These are phyloP conservation scores for Apium graveolens DNA, from an alignment of 129 eudicot genomes.

Conservation along the genomic window DNA sequence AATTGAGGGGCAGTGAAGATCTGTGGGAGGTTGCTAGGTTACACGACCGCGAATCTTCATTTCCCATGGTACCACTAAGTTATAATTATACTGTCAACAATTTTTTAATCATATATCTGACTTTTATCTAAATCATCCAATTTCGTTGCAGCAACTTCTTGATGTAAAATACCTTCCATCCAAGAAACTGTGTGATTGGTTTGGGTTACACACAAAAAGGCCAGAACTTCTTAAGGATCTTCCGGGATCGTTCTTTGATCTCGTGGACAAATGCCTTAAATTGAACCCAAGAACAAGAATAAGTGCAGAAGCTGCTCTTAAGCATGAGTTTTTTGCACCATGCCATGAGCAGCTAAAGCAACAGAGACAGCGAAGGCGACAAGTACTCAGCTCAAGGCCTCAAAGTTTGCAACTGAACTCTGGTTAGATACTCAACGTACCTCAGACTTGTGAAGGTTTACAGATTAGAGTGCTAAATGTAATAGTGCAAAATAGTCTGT, in stretches of 20 bases:
- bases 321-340: constrained; percentile 64
- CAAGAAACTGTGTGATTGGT: constrained; percentile 64
- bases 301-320: too few species aligned
- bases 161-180: constrained; percentile 41
- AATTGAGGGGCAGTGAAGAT: constrained; percentile 83
- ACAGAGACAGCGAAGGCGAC: constrained; percentile 35
- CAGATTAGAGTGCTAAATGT: constrained; percentile 15
- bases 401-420: constrained; percentile 19
- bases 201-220: constrained; percentile 49
- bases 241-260: constrained; percentile 68
- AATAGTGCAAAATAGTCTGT: too few species aligned
- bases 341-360: constrained; percentile 43
- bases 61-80: constrained; percentile 50
- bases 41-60: constrained; percentile 76
- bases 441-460: constrained; percentile 7
- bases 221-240: constrained; percentile 40
- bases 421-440: constrained; percentile 13
- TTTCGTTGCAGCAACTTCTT: constrained; percentile 54
- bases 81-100: neutral
- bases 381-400: constrained; percentile 22
- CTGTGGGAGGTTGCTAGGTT: constrained; percentile 97
- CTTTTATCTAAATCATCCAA: neutral
- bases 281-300: too few species aligned
- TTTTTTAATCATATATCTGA: neutral
- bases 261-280: constrained; percentile 77